A percentile compares a stretch with the other conserved stretches of the same genome.
Evolutionary conservation across 148 eudicot species (phyloP).

Genomic region (Vaccinium myrtillus): DNA sequence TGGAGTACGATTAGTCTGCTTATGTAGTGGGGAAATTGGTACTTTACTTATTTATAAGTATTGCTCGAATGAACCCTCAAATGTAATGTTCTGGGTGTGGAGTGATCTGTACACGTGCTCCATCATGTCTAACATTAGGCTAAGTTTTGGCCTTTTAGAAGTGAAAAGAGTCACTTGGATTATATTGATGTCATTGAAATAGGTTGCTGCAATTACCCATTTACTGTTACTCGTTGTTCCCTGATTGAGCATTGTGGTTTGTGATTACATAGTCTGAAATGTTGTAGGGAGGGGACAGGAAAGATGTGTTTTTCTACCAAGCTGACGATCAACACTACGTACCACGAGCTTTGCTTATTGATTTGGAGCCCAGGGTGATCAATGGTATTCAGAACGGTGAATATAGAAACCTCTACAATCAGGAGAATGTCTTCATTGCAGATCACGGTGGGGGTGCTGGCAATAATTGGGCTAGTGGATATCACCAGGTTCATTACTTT

Average conservation of each 20-base stretch:
- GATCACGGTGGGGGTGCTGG: conserved; percentile 99
- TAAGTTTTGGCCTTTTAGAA: not conserved
- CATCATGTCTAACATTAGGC: not conserved
- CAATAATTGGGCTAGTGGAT: conserved; percentile 97
- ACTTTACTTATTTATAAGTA: not conserved
- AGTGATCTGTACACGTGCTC: not conserved
- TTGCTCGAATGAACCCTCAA: not conserved
- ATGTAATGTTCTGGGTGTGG: not conserved
- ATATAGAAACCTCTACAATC: conserved; percentile 92
- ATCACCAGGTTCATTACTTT: conserved; percentile 71
- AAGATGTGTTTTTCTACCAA: conserved; percentile 99
- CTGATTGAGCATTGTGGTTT: not conserved
- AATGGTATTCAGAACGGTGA: conserved; percentile 95
- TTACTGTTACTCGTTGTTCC: not conserved
- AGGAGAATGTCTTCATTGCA: conserved; percentile 76
- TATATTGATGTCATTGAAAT: not conserved
- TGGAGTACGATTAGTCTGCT: not conserved
- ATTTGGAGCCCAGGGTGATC: conserved; percentile 97
- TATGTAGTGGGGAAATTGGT: not conserved
- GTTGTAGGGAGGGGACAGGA: conserved; percentile 95
- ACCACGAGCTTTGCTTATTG: conserved; percentile 94
- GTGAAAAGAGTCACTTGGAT: not conserved
- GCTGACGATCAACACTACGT: conserved; percentile 97
- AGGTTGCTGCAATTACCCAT: not conserved
- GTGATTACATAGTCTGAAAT: conserved; percentile 17